Evolutionary conservation across 2,329 filamentous ascomycete species (phyloP).

Genomic region (Claviceps sp.): DNA sequence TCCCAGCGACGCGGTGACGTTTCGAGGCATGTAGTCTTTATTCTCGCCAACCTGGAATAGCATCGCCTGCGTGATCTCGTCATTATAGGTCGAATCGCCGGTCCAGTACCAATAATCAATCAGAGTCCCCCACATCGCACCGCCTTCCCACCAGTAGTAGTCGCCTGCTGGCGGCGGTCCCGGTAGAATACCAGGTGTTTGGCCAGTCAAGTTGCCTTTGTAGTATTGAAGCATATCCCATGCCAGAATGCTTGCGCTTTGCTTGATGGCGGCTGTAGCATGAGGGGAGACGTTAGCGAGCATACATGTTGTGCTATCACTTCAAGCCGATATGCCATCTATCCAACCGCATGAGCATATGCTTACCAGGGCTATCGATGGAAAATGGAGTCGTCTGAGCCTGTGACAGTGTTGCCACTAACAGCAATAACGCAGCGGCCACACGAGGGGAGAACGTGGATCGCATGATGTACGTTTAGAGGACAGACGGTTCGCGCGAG

Average conservation of each 20-base stretch:
- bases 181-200: constrained; percentile 33
- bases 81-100: constrained; percentile 44
- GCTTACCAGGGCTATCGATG: constrained; percentile 6
- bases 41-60: constrained; percentile 39
- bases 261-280: constrained; percentile 22
- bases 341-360: too few species aligned
- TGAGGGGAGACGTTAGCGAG: background rate
- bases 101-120: constrained; percentile 54
- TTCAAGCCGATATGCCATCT: background rate
- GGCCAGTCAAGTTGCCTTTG: constrained; percentile 29
- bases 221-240: constrained; percentile 34
- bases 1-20: constrained; percentile 37
- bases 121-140: constrained; percentile 47
- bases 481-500: background rate
- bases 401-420: constrained; percentile 1
- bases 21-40: constrained; percentile 41
- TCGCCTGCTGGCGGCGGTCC: constrained; percentile 31
- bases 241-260: constrained; percentile 25
- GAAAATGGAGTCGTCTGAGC: constrained; percentile 7
- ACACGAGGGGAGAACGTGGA: background rate
- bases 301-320: background rate
- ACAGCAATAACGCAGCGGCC: constrained; percentile 5
- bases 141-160: constrained; percentile 57
- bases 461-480: constrained; percentile 5
- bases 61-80: constrained; percentile 36